Conservation (phyloP, 306 rosid species). For the Castanea mollissima region DNA sequence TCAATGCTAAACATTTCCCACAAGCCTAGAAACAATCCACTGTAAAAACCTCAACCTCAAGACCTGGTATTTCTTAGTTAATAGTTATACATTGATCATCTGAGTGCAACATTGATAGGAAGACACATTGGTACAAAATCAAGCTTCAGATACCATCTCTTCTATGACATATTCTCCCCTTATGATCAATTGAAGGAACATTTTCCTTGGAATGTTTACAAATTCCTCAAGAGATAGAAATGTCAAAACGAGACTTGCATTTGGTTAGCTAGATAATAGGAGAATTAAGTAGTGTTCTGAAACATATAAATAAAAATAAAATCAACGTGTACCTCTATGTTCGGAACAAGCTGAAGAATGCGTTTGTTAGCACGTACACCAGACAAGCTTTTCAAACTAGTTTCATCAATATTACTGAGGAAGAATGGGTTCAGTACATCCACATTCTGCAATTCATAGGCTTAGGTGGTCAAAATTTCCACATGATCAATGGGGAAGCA, state of each 20-base stretch:
- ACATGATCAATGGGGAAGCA: background rate
- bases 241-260: background rate
- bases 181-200: background rate
- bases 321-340: constrained; percentile 37
- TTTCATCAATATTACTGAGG: constrained; percentile 35
- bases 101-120: background rate
- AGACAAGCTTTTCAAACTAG: constrained; percentile 57
- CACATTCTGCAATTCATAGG: constrained; percentile 27
- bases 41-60: background rate
- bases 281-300: background rate
- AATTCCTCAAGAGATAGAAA: background rate
- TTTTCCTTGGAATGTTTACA: background rate
- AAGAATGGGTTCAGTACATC: constrained; percentile 46
- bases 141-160: background rate
- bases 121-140: background rate
- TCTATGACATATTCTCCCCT: background rate
- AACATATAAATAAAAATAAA: background rate
- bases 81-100: background rate
- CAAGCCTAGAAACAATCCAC: background rate
- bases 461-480: background rate
- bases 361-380: constrained; percentile 46
- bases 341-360: constrained; percentile 45
- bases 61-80: background rate
- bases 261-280: background rate
- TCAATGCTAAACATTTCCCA: background rate